These are phyloP conservation scores for Carex myosuroides DNA, from an alignment of 176 grass and related monocot species.

Conservation along the genomic window DNA sequence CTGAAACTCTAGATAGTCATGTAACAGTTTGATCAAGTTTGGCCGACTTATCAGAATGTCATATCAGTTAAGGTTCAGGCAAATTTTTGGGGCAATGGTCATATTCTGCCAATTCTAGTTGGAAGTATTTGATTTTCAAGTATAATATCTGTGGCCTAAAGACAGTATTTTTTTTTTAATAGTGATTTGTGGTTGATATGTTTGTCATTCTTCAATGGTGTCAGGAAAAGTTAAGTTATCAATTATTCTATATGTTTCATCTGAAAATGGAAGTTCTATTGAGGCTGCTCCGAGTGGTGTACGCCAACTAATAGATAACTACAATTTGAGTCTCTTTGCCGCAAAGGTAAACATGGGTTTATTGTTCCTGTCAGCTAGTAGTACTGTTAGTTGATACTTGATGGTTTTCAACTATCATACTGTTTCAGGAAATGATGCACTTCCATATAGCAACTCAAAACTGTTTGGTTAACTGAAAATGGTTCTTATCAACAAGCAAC, in stretches of 20 bases:
- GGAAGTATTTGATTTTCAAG: background rate
- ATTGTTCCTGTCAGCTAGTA: background rate
- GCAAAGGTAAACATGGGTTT: conserved; percentile 51
- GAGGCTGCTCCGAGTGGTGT: conserved; percentile 43
- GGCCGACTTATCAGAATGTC: background rate
- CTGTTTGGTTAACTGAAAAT: background rate
- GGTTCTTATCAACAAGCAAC: background rate
- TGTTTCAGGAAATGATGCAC: conserved; percentile 16
- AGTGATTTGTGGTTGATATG: conserved; percentile 15
- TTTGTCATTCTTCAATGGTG: conserved; percentile 1
- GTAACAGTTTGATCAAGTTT: background rate
- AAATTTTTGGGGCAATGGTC: background rate
- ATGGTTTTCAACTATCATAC: background rate
- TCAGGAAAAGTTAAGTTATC: conserved; percentile 68
- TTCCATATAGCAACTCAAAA: background rate
- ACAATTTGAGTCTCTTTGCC: conserved; percentile 47
- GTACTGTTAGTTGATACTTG: background rate
- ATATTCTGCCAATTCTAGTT: background rate
- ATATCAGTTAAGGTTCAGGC: background rate
- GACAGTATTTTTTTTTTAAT: background rate
- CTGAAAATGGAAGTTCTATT: conserved; percentile 35
- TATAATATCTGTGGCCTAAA: background rate
- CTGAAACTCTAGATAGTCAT: background rate
- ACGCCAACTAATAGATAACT: conserved; percentile 42
- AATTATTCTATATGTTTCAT: conserved; percentile 63